These are phyloP conservation scores for Alliaria petiolata DNA, from an alignment of 345 rosid species.

Conservation along the genomic window DNA sequence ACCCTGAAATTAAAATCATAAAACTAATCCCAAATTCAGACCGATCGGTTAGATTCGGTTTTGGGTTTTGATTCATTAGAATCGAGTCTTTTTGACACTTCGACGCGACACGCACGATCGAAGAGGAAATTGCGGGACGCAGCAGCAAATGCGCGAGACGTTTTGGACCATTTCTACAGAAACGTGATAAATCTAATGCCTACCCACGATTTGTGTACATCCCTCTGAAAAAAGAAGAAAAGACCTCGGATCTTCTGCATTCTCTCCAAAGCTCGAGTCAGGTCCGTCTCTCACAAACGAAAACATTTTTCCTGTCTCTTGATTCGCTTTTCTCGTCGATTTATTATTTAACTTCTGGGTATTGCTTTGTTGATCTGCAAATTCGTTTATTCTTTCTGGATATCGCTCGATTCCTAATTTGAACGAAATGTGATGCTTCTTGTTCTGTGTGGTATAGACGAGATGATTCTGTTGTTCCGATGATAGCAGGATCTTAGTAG, in stretches of 20 bases:
- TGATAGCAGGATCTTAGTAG: neutral
- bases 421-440: neutral
- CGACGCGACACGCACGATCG: slow-evolving; percentile 19
- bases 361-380: neutral
- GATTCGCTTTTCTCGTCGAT: neutral
- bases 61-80: neutral
- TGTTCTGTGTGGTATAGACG: neutral
- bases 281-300: slow-evolving; percentile 15
- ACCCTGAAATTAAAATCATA: neutral
- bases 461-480: neutral
- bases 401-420: neutral
- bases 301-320: neutral
- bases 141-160: slow-evolving; percentile 38
- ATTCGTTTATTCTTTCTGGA: neutral
- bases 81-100: slow-evolving; percentile 7
- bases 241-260: slow-evolving; percentile 23
- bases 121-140: slow-evolving; percentile 26
- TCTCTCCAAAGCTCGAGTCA: slow-evolving; percentile 22
- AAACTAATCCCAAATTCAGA: neutral
- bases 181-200: slow-evolving; percentile 5
- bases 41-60: slow-evolving; percentile 12
- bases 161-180: slow-evolving; percentile 33
- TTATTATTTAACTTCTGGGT: neutral
- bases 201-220: slow-evolving; percentile 8
- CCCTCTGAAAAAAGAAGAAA: neutral